Conservation (phyloP, 768 basidiomycete genomes). For the Pleurotus pulmonarius region DNA sequence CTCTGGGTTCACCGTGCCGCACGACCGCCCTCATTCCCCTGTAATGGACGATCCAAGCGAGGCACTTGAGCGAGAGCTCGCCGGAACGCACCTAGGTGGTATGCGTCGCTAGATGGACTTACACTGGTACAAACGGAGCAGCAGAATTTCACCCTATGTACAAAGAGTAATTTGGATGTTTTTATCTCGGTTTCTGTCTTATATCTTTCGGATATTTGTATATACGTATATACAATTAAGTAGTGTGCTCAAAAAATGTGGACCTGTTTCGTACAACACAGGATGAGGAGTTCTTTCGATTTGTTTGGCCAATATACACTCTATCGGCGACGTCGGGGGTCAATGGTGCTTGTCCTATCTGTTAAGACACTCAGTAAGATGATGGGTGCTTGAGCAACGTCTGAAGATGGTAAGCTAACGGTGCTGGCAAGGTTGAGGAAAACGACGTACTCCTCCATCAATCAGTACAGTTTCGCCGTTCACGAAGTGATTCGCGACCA, state of each 20-base stretch:
- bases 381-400: constrained; percentile 7
- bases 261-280: too few relatives aligned
- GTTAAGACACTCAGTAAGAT: background rate
- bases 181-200: too few relatives aligned
- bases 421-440: background rate
- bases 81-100: constrained; percentile 54
- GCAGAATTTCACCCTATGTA: too few relatives aligned
- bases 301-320: too few relatives aligned
- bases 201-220: too few relatives aligned
- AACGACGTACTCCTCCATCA: constrained; percentile 41
- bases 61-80: constrained; percentile 84
- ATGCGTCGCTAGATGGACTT: background rate
- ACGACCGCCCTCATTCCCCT: constrained; percentile 54
- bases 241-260: too few relatives aligned
- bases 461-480: constrained; percentile 47
- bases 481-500: constrained; percentile 45
- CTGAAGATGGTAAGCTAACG: background rate
- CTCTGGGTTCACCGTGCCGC: constrained; percentile 56
- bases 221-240: too few relatives aligned
- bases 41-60: constrained; percentile 84
- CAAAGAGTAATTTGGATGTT: too few relatives aligned
- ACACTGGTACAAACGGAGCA: too few relatives aligned
- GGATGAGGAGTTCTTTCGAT: too few relatives aligned
- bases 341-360: too few relatives aligned
- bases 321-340: too few relatives aligned